A percentile compares a stretch with the other conserved stretches of the same genome.
Conservation (phyloP, 495 filamentous ascomycete genomes). For the Tuber indicum region DNA sequence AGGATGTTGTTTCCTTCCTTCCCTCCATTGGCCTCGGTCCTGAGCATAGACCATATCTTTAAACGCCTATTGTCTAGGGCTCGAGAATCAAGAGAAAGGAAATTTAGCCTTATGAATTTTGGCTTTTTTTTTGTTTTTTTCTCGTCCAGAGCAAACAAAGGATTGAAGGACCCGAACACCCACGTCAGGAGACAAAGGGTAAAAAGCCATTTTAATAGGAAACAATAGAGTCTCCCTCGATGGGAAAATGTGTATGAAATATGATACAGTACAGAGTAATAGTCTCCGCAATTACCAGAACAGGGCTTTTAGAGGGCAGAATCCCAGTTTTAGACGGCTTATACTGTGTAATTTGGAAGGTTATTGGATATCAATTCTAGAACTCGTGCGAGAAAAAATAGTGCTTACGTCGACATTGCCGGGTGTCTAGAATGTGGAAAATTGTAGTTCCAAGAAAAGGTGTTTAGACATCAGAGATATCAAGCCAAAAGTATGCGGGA, state of each 20-base stretch:
- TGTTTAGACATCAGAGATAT: background rate
- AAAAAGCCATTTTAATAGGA: background rate
- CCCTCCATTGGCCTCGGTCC: background rate
- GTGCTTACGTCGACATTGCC: background rate
- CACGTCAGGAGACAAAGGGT: background rate
- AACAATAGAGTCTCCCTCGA: background rate
- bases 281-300: background rate
- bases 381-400: background rate
- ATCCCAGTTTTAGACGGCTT: background rate
- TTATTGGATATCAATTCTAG: background rate
- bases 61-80: background rate
- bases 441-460: background rate
- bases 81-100: background rate
- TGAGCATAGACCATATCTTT: constrained; percentile 2
- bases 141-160: background rate
- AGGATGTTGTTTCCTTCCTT: background rate
- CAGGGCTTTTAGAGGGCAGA: background rate
- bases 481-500: background rate
- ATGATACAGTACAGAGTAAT: background rate
- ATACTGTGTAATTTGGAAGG: background rate
- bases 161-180: background rate
- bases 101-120: background rate
- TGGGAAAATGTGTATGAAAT: background rate
- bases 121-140: background rate
- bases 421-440: background rate